These are phyloP conservation scores for Trichosanthes truncata DNA, from an alignment of 306 rosid species.

Conservation along the genomic window DNA sequence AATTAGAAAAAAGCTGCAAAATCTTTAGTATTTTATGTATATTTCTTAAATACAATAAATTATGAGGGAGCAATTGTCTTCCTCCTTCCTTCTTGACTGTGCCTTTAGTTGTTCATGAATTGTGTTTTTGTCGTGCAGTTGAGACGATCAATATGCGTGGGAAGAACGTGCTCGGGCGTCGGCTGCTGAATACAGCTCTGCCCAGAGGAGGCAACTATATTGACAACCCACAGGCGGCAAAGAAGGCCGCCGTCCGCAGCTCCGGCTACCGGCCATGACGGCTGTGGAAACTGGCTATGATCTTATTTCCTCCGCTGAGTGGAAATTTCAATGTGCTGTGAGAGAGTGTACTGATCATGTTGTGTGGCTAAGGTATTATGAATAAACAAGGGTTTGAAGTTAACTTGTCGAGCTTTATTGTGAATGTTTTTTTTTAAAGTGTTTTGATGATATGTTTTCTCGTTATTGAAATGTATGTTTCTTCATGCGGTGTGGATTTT, in stretches of 20 bases:
- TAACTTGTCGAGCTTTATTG: no score
- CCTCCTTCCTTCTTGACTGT: no score
- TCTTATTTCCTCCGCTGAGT: no score
- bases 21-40: no score
- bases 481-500: no score
- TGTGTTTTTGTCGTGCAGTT: not conserved
- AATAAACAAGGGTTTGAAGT: no score
- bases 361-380: not conserved
- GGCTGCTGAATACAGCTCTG: not conserved
- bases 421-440: no score
- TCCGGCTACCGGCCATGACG: not conserved
- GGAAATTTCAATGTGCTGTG: not conserved
- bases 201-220: not conserved
- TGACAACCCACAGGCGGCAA: not conserved
- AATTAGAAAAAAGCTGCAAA: no score
- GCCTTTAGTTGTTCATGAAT: not conserved
- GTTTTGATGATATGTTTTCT: no score
- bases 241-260: not conserved
- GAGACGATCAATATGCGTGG: not conserved
- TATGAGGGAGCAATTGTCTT: not conserved
- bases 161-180: not conserved
- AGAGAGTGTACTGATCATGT: not conserved
- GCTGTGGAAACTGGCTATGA: not conserved
- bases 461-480: no score
- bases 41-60: no score